Evolutionary conservation across 2,329 filamentous ascomycete genomes (phyloP).

Genomic region (Colletotrichum musicola): DNA sequence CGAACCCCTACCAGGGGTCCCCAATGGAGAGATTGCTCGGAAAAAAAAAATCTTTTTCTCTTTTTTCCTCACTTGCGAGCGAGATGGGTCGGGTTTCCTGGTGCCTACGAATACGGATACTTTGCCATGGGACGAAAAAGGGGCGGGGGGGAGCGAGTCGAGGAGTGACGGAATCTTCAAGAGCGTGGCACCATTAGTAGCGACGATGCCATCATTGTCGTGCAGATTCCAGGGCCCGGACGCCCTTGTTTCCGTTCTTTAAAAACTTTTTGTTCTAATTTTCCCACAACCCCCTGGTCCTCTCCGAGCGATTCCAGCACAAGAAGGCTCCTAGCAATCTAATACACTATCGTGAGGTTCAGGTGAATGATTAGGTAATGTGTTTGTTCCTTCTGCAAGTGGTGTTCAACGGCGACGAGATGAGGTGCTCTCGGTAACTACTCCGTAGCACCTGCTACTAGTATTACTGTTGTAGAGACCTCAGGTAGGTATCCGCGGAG

Average conservation of each 20-base stretch:
- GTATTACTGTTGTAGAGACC: too few species aligned
- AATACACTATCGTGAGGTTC: too few species aligned
- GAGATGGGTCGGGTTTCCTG: background rate
- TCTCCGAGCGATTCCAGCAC: too few species aligned
- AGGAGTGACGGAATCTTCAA: constrained; percentile 13
- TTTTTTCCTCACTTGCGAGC: background rate
- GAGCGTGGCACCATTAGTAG: background rate
- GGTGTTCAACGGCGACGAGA: constrained; percentile 10
- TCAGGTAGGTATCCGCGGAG: background rate
- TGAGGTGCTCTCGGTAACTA: constrained; percentile 23
- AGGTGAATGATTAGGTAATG: too few species aligned
- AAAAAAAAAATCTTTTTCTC: background rate
- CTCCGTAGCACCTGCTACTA: too few species aligned
- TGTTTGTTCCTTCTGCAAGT: background rate
- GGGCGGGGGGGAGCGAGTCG: background rate
- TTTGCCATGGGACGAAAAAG: background rate
- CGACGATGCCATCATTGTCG: constrained; percentile 8
- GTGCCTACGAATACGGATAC: too few species aligned
- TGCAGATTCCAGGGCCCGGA: constrained; percentile 1
- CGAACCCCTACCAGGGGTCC: background rate
- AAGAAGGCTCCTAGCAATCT: too few species aligned
- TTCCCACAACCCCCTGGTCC: constrained; percentile 17
- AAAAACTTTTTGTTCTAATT: background rate
- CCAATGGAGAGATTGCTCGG: background rate
- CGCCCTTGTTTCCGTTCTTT: background rate